A percentile compares a stretch with the other conserved stretches of the same genome.
Conservation (phyloP, 2,329 filamentous ascomycete species). For the Peltaster fructicola region DNA sequence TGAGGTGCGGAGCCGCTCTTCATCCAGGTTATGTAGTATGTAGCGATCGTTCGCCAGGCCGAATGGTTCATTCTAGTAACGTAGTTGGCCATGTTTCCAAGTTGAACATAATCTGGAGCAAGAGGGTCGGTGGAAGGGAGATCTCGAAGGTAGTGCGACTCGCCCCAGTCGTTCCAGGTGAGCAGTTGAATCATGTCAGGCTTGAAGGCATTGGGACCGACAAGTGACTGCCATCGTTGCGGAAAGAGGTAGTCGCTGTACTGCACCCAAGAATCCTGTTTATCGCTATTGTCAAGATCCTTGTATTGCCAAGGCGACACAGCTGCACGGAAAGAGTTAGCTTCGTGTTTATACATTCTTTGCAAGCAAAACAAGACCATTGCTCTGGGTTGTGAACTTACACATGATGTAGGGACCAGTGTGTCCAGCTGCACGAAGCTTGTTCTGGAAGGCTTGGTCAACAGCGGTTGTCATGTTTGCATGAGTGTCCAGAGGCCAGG, state of each 20-base stretch:
- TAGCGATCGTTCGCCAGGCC: slow-evolving; percentile 22
- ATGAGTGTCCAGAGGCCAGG: slow-evolving; percentile 20
- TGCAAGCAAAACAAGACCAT: slow-evolving; percentile 7
- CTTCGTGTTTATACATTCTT: slow-evolving; percentile 8
- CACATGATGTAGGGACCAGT: slow-evolving; percentile 23
- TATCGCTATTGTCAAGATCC: slow-evolving; percentile 20
- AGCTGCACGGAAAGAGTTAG: slow-evolving; percentile 13
- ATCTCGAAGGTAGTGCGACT: slow-evolving; percentile 23
- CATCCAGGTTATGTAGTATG: slow-evolving; percentile 22
- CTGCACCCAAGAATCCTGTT: slow-evolving; percentile 19
- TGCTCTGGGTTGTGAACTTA: slow-evolving; percentile 14
- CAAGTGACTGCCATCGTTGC: slow-evolving; percentile 15
- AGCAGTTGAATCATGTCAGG: slow-evolving; percentile 24
- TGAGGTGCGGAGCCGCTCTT: slow-evolving; percentile 18
- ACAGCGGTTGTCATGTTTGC: slow-evolving; percentile 16
- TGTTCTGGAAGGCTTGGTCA: slow-evolving; percentile 19
- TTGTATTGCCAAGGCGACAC: slow-evolving; percentile 25
- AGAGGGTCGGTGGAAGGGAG: slow-evolving; percentile 12
- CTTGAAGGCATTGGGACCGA: slow-evolving; percentile 10
- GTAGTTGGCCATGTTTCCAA: slow-evolving; percentile 18
- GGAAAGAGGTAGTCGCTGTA: slow-evolving; percentile 22
- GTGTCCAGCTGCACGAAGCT: slow-evolving; percentile 17
- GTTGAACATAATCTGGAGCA: slow-evolving; percentile 16
- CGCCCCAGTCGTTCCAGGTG: slow-evolving; percentile 23
- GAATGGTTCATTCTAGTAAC: slow-evolving; percentile 21